phyloP scores from a whole-genome alignment of 352 stramenopile species.

The Phytopythium sindhum region DNA sequence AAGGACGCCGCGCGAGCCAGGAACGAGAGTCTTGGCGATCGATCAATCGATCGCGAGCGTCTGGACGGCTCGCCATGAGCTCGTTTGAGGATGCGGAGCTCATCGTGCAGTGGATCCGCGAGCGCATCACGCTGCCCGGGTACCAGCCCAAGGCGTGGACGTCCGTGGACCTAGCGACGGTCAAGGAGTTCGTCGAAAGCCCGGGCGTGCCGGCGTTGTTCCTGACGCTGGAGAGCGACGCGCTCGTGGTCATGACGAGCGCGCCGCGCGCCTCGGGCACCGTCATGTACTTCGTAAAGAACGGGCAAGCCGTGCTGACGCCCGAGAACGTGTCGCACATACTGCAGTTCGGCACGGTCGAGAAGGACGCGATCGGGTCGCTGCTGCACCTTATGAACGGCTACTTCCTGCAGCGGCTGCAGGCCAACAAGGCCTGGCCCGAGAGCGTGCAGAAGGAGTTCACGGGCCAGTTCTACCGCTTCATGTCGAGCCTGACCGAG shows the following conservation, averaged over 20 bases:
- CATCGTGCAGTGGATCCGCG: conserved; percentile 83
- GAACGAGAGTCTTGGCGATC: neutral
- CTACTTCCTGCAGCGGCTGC: conserved; percentile 78
- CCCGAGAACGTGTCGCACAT: conserved; percentile 50
- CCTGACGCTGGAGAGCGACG: conserved; percentile 43
- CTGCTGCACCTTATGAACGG: conserved; percentile 85
- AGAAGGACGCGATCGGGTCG: conserved; percentile 74
- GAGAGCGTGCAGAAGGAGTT: conserved; percentile 95
- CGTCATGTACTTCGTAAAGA: conserved; percentile 90
- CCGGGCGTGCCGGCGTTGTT: conserved; percentile 69
- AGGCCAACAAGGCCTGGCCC: conserved; percentile 83
- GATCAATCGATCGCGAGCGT: too few relatives aligned
- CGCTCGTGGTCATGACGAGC: conserved; percentile 49
- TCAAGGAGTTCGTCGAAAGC: conserved; percentile 83
- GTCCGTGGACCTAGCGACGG: conserved; percentile 69
- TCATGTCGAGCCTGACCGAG: conserved; percentile 95
- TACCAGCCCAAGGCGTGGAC: conserved; percentile 72
- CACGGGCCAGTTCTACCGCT: conserved; percentile 91
- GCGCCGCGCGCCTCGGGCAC: conserved; percentile 41
- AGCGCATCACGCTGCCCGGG: conserved; percentile 69
- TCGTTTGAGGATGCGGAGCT: conserved; percentile 84
- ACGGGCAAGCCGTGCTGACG: conserved; percentile 64
- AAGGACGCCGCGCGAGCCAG: neutral
- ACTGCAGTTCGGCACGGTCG: conserved; percentile 77
- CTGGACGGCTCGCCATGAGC: conserved; percentile 68